phyloP scores from a whole-genome alignment of 2,329 filamentous ascomycete species.

The Trichoderma sp. region DNA sequence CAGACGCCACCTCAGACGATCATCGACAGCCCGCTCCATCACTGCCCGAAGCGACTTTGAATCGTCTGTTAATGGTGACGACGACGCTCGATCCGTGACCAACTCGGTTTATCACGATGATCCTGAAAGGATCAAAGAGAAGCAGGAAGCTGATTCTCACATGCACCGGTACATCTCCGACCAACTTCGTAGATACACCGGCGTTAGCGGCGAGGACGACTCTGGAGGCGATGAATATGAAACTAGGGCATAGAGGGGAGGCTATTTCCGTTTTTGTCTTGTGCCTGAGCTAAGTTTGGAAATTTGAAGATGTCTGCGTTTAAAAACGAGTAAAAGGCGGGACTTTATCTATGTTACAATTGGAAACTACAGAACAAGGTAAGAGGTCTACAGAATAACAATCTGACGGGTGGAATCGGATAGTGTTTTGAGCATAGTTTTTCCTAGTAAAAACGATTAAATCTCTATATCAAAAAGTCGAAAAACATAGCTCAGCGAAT shows the following conservation, averaged over 20 bases:
- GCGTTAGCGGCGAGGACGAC: slow-evolving; percentile 30
- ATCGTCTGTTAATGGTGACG: slow-evolving; percentile 49
- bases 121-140: slow-evolving; percentile 49
- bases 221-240: slow-evolving; percentile 50
- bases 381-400: neutral
- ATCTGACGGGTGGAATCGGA: neutral
- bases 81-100: slow-evolving; percentile 39
- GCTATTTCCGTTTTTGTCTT: neutral
- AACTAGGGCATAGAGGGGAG: slow-evolving; percentile 37
- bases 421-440: neutral
- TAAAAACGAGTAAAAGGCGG: neutral
- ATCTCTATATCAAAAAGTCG: neutral
- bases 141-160: slow-evolving; percentile 64
- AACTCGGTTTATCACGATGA: slow-evolving; percentile 41
- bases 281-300: neutral
- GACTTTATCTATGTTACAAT: slow-evolving; percentile 4
- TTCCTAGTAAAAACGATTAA: neutral
- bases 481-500: neutral
- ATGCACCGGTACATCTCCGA: slow-evolving; percentile 80
- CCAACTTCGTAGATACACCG: slow-evolving; percentile 70
- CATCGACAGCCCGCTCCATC: slow-evolving; percentile 81
- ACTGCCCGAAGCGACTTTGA: slow-evolving; percentile 80
- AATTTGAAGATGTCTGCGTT: neutral
- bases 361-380: slow-evolving; percentile 7
- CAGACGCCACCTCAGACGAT: slow-evolving; percentile 67